These are phyloP conservation scores for Chlamydomonas reinhardtii DNA, from an alignment of 163 green algal species.

Conservation along the genomic window DNA sequence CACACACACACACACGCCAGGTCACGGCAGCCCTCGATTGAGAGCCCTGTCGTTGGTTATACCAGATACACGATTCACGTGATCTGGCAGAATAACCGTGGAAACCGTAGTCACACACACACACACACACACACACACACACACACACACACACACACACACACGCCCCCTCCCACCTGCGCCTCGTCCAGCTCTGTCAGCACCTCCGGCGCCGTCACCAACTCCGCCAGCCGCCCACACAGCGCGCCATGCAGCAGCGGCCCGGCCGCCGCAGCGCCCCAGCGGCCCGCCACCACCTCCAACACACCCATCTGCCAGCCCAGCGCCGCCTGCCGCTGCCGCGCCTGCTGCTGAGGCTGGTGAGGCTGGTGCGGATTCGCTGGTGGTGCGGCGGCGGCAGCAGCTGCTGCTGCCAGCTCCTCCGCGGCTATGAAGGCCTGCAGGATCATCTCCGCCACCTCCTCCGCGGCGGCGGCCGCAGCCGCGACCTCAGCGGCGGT, in stretches of 20 bases:
- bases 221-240: not conserved
- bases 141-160: too few species aligned
- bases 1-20: too few species aligned
- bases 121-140: too few species aligned
- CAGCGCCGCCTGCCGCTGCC: not conserved
- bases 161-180: constrained; percentile 12
- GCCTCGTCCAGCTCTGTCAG: not conserved
- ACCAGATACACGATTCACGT: too few species aligned
- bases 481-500: not conserved
- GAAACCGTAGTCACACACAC: too few species aligned
- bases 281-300: not conserved
- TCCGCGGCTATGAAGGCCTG: constrained; percentile 40
- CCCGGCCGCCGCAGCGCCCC: too few species aligned
- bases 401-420: not conserved
- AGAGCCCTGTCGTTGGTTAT: too few species aligned
- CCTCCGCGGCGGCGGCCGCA: not conserved
- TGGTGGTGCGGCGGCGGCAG: not conserved
- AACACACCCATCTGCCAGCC: constrained; percentile 26
- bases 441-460: constrained; percentile 26
- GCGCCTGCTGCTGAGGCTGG: not conserved
- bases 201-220: not conserved
- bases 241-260: constrained; percentile 16
- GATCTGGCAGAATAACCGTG: too few species aligned
- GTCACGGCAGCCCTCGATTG: too few species aligned
- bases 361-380: not conserved